Conservation (phyloP, 2,329 filamentous ascomycete species). For the Claviceps paspali region DNA sequence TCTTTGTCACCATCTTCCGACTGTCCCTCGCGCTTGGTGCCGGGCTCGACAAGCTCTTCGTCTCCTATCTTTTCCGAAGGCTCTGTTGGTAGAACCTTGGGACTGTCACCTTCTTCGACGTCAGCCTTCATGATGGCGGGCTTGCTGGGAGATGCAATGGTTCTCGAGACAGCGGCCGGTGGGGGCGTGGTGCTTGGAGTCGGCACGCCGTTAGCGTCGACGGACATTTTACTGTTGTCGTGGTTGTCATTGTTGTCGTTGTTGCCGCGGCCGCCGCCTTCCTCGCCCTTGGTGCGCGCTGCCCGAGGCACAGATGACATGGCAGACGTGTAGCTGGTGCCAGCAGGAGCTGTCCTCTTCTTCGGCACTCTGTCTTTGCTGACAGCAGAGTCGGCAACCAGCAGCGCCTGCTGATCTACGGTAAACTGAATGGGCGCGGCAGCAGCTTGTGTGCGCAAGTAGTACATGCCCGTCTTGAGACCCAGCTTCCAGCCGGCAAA, state of each 20-base stretch:
- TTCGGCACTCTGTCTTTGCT: slow-evolving; percentile 49
- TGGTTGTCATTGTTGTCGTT: neutral
- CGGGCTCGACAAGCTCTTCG: slow-evolving; percentile 48
- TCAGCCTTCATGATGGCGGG: slow-evolving; percentile 62
- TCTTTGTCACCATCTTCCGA: slow-evolving; percentile 59
- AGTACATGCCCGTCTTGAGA: slow-evolving; percentile 99
- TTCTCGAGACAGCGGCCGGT: slow-evolving; percentile 25
- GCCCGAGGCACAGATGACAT: slow-evolving; percentile 50
- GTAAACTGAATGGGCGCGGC: slow-evolving; percentile 98
- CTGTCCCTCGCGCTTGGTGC: slow-evolving; percentile 36
- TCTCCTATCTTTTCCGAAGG: slow-evolving; percentile 45
- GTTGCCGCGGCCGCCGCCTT: slow-evolving; percentile 10
- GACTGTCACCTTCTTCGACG: slow-evolving; percentile 60
- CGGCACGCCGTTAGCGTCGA: slow-evolving; percentile 44
- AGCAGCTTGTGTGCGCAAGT: slow-evolving; percentile 92
- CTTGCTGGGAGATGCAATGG: slow-evolving; percentile 42
- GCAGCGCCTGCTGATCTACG: slow-evolving; percentile 89
- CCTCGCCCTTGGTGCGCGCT: slow-evolving; percentile 45
- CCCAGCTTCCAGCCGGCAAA: slow-evolving; percentile 98
- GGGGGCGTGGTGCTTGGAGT: slow-evolving; percentile 55
- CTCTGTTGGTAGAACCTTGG: slow-evolving; percentile 61
- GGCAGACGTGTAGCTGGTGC: slow-evolving; percentile 39
- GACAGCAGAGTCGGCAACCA: slow-evolving; percentile 68
- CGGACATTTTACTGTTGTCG: slow-evolving; percentile 13
- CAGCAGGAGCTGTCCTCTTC: slow-evolving; percentile 50